Conservation (phyloP, 2,329 filamentous ascomycete genomes). For the Cladosporium sphaerospermum region DNA sequence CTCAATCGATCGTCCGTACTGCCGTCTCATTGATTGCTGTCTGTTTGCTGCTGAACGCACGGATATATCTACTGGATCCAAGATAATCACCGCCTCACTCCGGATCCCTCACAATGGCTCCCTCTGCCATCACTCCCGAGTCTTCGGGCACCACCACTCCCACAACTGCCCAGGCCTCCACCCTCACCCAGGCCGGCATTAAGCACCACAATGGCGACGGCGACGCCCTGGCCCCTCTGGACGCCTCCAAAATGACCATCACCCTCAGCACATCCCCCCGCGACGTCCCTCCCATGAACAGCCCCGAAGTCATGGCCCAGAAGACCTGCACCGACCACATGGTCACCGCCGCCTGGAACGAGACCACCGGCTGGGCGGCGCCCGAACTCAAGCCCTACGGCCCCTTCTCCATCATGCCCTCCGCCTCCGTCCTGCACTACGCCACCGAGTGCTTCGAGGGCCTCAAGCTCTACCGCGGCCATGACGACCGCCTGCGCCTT, state of each 20-base stretch:
- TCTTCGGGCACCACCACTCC: slow-evolving; percentile 32
- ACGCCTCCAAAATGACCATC: slow-evolving; percentile 39
- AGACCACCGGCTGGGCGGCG: slow-evolving; percentile 59
- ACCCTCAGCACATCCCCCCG: slow-evolving; percentile 38
- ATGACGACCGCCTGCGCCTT: slow-evolving; percentile 64
- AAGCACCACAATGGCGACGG: slow-evolving; percentile 25
- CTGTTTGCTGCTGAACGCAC: too few relatives aligned
- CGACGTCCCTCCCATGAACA: slow-evolving; percentile 35
- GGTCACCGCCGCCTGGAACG: slow-evolving; percentile 66
- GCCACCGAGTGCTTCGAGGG: slow-evolving; percentile 88
- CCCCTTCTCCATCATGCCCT: slow-evolving; percentile 69
- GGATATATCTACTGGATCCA: too few relatives aligned
- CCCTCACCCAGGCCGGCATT: slow-evolving; percentile 33
- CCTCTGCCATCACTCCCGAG: slow-evolving; percentile 29
- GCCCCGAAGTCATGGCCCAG: slow-evolving; percentile 33
- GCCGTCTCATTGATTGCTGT: too few relatives aligned
- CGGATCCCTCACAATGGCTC: slow-evolving; percentile 22
- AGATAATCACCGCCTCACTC: too few relatives aligned
- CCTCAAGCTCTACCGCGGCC: slow-evolving; percentile 62
- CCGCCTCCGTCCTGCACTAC: slow-evolving; percentile 75
- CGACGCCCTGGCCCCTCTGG: slow-evolving; percentile 32
- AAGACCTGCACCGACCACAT: slow-evolving; percentile 72
- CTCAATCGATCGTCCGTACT: too few relatives aligned
- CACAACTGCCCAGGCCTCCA: slow-evolving; percentile 28
- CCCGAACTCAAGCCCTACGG: slow-evolving; percentile 71